A percentile compares a stretch with the other conserved stretches of the same genome.
phyloP scores from a whole-genome alignment of 148 eudicot species.

The Beta vulgaris region DNA sequence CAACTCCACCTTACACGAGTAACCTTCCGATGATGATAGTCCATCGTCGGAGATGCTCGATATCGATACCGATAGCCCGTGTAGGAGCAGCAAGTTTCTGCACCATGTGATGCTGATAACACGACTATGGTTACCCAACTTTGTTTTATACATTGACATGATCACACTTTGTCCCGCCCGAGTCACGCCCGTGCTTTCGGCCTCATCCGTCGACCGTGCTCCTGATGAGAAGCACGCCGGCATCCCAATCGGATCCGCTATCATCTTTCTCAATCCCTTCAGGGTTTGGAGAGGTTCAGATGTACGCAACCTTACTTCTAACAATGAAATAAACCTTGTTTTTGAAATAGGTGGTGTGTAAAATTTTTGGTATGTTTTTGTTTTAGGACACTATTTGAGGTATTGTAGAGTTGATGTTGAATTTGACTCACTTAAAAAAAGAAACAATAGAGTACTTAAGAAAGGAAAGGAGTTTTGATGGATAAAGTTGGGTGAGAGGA shows the following conservation, averaged over 20 bases:
- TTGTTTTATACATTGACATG: conserved; percentile 61
- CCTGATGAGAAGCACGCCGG: conserved; percentile 67
- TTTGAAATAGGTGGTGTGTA: neutral
- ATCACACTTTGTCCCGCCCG: conserved; percentile 61
- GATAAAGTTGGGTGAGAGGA: conserved; percentile 2
- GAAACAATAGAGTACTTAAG: neutral
- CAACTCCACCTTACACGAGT: conserved; percentile 65
- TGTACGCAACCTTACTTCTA: neutral
- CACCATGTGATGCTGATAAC: conserved; percentile 72
- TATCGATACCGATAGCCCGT: conserved; percentile 64
- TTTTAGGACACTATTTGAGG: neutral
- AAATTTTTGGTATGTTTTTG: too few relatives aligned
- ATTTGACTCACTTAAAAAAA: conserved; percentile 1
- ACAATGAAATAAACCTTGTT: neutral
- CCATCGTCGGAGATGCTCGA: conserved; percentile 14
- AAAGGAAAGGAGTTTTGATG: neutral
- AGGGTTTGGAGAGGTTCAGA: neutral
- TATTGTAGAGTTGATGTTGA: neutral
- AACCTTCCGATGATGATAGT: conserved; percentile 13
- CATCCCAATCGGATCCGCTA: conserved; percentile 62
- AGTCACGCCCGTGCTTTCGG: conserved; percentile 36
- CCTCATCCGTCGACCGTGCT: conserved; percentile 14
- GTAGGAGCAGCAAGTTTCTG: conserved; percentile 51
- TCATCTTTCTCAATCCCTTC: conserved; percentile 24
- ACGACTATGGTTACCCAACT: conserved; percentile 51